A percentile compares a stretch with the other conserved stretches of the same genome.
These are phyloP conservation scores for Trypanosoma vivax DNA, from an alignment of 208 protist genomes.

Conservation along the genomic window DNA sequence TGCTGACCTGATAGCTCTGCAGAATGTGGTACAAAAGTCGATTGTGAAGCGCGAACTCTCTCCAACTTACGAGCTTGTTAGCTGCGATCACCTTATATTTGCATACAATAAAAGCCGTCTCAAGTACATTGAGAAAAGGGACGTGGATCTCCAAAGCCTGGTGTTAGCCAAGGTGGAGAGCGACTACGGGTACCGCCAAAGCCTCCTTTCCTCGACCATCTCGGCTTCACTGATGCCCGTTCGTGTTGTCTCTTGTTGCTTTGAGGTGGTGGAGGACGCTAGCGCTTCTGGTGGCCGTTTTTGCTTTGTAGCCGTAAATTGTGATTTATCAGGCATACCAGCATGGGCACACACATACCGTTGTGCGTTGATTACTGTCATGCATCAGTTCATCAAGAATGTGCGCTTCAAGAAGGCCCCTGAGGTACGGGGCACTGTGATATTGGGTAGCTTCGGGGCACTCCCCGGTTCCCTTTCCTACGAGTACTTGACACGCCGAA, in stretches of 20 bases:
- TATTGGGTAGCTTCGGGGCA: constrained; percentile 10
- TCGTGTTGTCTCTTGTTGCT: neutral
- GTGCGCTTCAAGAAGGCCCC: neutral
- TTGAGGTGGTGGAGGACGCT: neutral
- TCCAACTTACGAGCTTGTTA: neutral
- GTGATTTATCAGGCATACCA: constrained; percentile 5
- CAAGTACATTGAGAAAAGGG: neutral
- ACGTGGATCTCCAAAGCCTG: neutral
- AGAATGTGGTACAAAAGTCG: constrained; percentile 2
- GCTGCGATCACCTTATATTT: neutral
- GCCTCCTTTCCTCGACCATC: neutral
- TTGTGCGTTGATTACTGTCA: constrained; percentile 9
- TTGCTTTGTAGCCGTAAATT: constrained; percentile 14
- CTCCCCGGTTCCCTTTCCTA: constrained; percentile 1
- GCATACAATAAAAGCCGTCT: constrained; percentile 1
- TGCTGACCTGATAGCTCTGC: constrained; percentile 2
- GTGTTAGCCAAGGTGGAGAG: neutral
- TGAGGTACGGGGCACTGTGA: neutral
- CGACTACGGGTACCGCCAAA: neutral
- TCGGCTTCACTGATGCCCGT: neutral
- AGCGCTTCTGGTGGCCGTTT: neutral
- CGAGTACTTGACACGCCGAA: neutral
- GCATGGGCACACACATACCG: neutral
- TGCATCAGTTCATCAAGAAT: constrained; percentile 12
- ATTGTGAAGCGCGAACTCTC: neutral